Percentiles rank a stretch among this genome's conserved stretches.
Conservation (phyloP, 805 yeast species). For the Dipodascopsis uninucleata region DNA sequence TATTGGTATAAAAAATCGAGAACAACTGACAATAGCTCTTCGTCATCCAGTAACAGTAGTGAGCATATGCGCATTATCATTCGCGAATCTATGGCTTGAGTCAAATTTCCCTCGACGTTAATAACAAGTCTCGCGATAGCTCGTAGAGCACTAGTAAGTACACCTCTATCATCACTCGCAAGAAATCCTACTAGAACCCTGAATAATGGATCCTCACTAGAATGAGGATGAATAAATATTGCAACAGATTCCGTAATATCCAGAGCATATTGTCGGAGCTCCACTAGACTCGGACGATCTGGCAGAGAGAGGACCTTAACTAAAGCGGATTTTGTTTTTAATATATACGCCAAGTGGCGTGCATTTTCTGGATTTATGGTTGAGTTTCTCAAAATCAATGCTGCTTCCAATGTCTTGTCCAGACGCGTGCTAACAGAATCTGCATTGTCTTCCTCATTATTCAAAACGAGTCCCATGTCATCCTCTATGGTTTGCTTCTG, state of each 20-base stretch:
- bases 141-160: constrained; percentile 66
- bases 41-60: constrained; percentile 60
- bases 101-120: constrained; percentile 51
- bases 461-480: constrained; percentile 5
- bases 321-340: constrained; percentile 48
- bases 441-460: constrained; percentile 19
- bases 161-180: constrained; percentile 58
- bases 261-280: constrained; percentile 60
- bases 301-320: constrained; percentile 36
- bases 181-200: constrained; percentile 64
- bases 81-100: constrained; percentile 41
- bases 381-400: constrained; percentile 72
- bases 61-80: constrained; percentile 55
- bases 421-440: constrained; percentile 16
- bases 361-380: constrained; percentile 82
- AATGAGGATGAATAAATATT: constrained; percentile 17
- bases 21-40: constrained; percentile 66
- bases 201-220: constrained; percentile 47
- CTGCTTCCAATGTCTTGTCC: constrained; percentile 44
- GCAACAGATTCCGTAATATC: constrained; percentile 83
- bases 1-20: constrained; percentile 82
- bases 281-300: constrained; percentile 44
- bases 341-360: constrained; percentile 61
- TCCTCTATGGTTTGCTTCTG: neutral
- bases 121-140: constrained; percentile 77